Evolutionary conservation across 306 rosid species (phyloP).

Genomic region (Cucumis hystrix): DNA sequence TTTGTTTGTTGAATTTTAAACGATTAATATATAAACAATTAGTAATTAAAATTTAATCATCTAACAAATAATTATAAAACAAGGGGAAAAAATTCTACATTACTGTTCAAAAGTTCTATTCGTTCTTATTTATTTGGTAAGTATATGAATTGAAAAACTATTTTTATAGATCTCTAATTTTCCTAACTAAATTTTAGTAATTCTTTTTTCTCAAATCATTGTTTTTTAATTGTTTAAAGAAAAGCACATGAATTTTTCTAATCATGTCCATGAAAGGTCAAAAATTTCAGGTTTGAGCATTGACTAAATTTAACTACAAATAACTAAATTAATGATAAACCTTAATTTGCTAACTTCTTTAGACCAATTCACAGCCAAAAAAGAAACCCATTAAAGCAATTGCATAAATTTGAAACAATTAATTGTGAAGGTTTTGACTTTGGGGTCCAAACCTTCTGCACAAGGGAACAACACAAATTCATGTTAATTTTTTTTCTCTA

Average conservation of each 20-base stretch:
- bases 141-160: background rate
- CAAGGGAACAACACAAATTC: background rate
- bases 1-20: no score
- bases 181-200: background rate
- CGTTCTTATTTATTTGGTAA: background rate
- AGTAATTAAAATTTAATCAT: no score
- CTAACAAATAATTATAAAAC: no score
- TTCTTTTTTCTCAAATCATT: background rate
- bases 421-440: background rate
- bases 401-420: background rate
- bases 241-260: background rate
- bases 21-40: no score
- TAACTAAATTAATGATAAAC: conserved; percentile 3
- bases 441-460: background rate
- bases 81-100: no score
- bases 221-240: background rate
- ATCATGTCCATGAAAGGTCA: background rate
- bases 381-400: background rate
- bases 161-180: background rate
- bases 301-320: background rate
- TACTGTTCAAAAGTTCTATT: background rate
- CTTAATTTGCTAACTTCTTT: conserved; percentile 5
- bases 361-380: background rate
- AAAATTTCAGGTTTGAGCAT: background rate
- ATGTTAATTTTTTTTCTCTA: background rate